Evolutionary conservation across 2,329 filamentous ascomycete species (phyloP).

Genomic region (Fusarium duplospermum): DNA sequence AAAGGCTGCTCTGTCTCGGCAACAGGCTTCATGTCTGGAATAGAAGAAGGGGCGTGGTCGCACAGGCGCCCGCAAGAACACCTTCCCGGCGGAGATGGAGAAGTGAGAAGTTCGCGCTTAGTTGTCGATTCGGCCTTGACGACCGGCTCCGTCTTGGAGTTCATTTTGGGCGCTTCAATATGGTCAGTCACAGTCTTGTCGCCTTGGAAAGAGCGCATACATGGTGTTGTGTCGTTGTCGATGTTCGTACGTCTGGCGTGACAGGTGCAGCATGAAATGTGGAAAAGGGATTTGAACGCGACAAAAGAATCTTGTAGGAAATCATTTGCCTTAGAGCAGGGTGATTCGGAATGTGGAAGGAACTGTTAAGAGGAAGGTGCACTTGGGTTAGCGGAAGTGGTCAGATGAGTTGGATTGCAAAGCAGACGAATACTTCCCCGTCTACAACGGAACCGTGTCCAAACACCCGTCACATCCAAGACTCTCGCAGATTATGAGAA

Average conservation of each 20-base stretch:
- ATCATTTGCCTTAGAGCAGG: neutral
- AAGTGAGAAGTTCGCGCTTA: neutral
- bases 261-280: neutral
- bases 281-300: neutral
- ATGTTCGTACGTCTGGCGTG: neutral
- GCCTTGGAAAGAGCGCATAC: neutral
- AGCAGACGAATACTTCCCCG: neutral
- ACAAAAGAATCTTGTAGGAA: neutral
- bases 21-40: neutral
- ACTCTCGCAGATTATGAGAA: neutral
- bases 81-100: neutral
- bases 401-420: neutral
- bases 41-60: neutral
- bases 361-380: neutral
- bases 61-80: neutral
- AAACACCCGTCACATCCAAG: neutral
- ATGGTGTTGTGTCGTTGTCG: neutral
- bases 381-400: neutral
- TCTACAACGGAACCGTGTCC: neutral
- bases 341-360: neutral
- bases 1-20: neutral
- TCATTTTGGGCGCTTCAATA: neutral
- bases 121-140: neutral
- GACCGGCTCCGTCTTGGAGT: neutral
- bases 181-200: neutral